A percentile compares a stretch with the other conserved stretches of the same genome.
Conservation (phyloP, 192 early-diverging fungal species). For the Chytriomyces sp. region DNA sequence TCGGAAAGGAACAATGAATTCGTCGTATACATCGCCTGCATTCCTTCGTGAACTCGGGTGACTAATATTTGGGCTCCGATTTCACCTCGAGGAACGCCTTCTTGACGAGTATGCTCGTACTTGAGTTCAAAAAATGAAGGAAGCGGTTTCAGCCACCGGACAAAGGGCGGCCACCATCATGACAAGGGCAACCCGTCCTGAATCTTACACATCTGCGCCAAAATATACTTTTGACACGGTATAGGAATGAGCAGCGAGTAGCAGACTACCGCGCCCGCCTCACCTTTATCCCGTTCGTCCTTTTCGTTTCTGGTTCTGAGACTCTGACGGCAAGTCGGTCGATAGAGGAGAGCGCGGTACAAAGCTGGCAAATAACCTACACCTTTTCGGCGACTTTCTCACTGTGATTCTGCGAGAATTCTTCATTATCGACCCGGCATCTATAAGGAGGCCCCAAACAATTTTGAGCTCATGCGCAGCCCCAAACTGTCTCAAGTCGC, state of each 20-base stretch:
- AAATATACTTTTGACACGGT: slow-evolving; percentile 79
- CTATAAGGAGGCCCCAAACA: not conserved
- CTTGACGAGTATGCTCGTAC: slow-evolving; percentile 71
- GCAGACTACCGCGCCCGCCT: slow-evolving; percentile 98
- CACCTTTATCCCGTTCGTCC: slow-evolving; percentile 91
- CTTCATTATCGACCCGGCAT: slow-evolving; percentile 7
- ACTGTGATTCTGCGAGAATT: slow-evolving; percentile 59
- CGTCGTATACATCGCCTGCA: slow-evolving; percentile 76
- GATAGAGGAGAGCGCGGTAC: slow-evolving; percentile 94
- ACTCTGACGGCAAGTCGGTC: slow-evolving; percentile 89
- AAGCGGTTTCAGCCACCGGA: no score
- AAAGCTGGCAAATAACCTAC: slow-evolving; percentile 83
- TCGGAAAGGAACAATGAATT: slow-evolving; percentile 73
- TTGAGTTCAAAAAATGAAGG: slow-evolving; percentile 9
- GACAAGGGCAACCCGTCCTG: slow-evolving; percentile 80
- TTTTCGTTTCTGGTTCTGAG: slow-evolving; percentile 98
- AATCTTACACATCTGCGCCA: slow-evolving; percentile 76
- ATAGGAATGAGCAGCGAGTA: slow-evolving; percentile 96
- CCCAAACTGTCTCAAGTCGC: slow-evolving; percentile 94
- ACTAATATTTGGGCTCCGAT: slow-evolving; percentile 74
- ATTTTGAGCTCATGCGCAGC: slow-evolving; percentile 87
- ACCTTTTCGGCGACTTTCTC: slow-evolving; percentile 76
- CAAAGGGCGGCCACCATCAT: no score
- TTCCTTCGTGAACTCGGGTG: slow-evolving; percentile 61
- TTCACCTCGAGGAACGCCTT: slow-evolving; percentile 72